Evolutionary conservation across 1,284 basidiomycete genomes (phyloP).

Genomic region (Austroboletus niveus): DNA sequence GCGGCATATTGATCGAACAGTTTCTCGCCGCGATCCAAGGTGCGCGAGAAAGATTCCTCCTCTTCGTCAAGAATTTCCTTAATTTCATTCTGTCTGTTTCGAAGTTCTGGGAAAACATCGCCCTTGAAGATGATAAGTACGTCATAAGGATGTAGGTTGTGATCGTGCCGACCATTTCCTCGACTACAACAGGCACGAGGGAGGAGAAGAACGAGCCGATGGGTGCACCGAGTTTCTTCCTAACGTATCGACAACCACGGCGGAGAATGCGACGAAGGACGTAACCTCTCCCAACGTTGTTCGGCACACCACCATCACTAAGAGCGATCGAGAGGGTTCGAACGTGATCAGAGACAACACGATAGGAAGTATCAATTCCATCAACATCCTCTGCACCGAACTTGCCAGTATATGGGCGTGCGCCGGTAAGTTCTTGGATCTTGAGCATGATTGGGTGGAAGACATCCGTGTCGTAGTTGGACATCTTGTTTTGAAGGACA

Average conservation of each 20-base stretch:
- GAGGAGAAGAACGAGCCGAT: conserved; percentile 97
- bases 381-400: conserved; percentile 93
- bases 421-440: conserved; percentile 89
- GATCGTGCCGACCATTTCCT: conserved; percentile 69
- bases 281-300: conserved; percentile 95
- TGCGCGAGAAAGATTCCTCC: conserved; percentile 95
- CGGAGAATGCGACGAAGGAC: conserved; percentile 91
- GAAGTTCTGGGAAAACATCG: conserved; percentile 91
- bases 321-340: conserved; percentile 94
- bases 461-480: conserved; percentile 98
- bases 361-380: conserved; percentile 96
- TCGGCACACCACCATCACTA: conserved; percentile 94
- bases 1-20: conserved; percentile 91
- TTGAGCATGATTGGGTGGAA: conserved; percentile 88
- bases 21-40: conserved; percentile 95
- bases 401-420: conserved; percentile 84
- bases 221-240: conserved; percentile 92
- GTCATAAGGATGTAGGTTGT: conserved; percentile 2
- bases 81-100: conserved; percentile 79
- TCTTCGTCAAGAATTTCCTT: conserved; percentile 98
- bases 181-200: conserved; percentile 85
- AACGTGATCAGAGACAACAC: conserved; percentile 96
- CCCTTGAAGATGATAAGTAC: conserved; percentile 50
- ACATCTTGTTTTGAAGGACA: conserved; percentile 85
- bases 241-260: conserved; percentile 90